These are phyloP conservation scores for Juncus inflexus DNA, from an alignment of 176 grass and related monocot genomes.

Conservation along the genomic window DNA sequence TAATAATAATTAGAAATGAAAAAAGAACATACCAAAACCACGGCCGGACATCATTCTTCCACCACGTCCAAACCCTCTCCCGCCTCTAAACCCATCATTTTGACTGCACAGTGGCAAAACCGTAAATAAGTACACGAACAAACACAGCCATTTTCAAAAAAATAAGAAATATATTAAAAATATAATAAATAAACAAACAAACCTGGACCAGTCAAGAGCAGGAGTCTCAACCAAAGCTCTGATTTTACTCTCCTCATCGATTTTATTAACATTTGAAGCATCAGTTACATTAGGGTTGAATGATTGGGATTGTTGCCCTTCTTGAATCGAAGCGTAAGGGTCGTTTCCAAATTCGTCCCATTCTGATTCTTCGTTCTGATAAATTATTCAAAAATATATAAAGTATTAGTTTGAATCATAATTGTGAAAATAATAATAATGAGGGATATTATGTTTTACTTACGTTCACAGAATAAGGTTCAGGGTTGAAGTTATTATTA, in stretches of 20 bases:
- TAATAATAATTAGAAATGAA: constrained; percentile 12
- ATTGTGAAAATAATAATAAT: constrained; percentile 28
- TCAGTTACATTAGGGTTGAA: constrained; percentile 43
- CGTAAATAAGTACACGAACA: background rate
- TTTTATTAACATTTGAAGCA: constrained; percentile 51
- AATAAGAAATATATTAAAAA: background rate
- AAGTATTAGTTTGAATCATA: background rate
- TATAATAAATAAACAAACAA: background rate
- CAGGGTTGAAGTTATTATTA: constrained; percentile 39
- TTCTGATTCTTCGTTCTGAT: constrained; percentile 92
- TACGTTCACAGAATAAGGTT: constrained; percentile 84
- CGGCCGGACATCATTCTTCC: constrained; percentile 73
- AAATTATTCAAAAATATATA: background rate
- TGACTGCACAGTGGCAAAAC: constrained; percentile 50
- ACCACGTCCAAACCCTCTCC: constrained; percentile 83
- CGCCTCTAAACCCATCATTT: constrained; percentile 71
- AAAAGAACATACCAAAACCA: constrained; percentile 79
- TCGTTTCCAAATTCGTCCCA: constrained; percentile 98
- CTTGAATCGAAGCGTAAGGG: constrained; percentile 60
- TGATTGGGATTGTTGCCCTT: constrained; percentile 48
- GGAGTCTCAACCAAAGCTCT: constrained; percentile 83
- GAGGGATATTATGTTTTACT: constrained; percentile 20
- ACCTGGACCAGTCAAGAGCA: constrained; percentile 62
- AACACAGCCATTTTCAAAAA: background rate
- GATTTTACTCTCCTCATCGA: constrained; percentile 97